Base-by-base conservation (phyloP, 805 yeast genomes). In the Candida suzukii region DNA sequence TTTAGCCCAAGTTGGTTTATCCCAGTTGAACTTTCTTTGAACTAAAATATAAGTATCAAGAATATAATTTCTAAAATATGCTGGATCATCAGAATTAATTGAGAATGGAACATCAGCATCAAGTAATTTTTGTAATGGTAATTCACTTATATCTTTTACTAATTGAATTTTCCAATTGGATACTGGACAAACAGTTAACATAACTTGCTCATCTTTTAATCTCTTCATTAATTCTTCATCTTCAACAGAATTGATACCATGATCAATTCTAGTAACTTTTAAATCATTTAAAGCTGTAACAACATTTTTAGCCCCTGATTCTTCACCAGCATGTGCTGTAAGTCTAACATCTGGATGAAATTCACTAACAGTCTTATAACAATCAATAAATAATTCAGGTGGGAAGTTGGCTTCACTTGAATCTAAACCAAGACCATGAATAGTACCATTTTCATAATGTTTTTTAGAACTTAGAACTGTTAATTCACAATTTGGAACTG, bases 321-420 rank as follows among this genome's bases (percentile, higher is more conserved):
- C 95, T 63, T 86, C 95, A 52, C 95, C 95, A 3, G 93, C 95
- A 54, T 86, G 95, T 2, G 95, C 91, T 27, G 95, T 86, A 41
- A 83, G 67, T 29, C 76, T 72, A 41, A 80, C 71, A 20, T 73
- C 62, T 20, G 81, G 76, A 52, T 68, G 73, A 32, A 66, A 55
- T 19, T 66, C 63, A 41, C 64, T 67, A 10, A 83, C 73, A 18
- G 57, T 52, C 9, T 60, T 50, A 57, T 80, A 86, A 57, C 88
- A 80, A 37, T 81, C 84, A 12, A 63, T 64, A 53, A 84, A 86
- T 38, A 81, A 54, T 39, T 73, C 70, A 9, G 95, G 91, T 13
- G 90, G 91, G 63, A 80, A 80, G 25, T 87, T 88, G 45, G 67
- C 75, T 57, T 86, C 95, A 31, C 87, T 66, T 2, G 93, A 83